phyloP scores from a whole-genome alignment of 345 rosid genomes.

The Syzygium jambos region DNA sequence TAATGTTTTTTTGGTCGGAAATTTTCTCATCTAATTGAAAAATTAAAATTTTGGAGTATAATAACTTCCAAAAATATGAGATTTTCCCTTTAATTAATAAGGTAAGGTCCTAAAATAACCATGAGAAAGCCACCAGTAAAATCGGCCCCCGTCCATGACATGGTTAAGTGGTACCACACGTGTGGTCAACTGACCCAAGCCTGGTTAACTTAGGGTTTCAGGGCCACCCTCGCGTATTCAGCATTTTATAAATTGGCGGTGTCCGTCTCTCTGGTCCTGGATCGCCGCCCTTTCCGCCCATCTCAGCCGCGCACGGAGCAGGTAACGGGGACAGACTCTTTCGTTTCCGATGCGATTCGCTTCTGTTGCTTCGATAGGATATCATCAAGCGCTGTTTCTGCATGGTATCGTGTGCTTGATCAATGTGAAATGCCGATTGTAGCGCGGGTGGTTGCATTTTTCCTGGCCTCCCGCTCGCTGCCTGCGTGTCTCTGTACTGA shows the following conservation, averaged over 20 bases:
- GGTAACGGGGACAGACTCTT: neutral
- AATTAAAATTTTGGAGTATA: neutral
- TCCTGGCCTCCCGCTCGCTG: neutral
- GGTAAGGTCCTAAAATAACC: neutral
- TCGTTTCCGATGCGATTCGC: neutral
- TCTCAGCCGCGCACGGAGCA: neutral
- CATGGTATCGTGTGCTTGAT: neutral
- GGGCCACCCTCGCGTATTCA: neutral
- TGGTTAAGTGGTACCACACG: neutral
- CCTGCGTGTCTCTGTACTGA: neutral
- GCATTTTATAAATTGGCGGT: neutral
- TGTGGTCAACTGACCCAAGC: neutral
- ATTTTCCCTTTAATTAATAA: neutral
- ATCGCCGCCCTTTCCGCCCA: neutral
- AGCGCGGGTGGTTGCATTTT: neutral
- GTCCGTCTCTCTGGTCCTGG: neutral
- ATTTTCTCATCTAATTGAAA: neutral
- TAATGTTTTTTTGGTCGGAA: no score
- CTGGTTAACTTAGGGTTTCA: neutral
- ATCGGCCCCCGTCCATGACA: neutral
- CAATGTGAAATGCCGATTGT: neutral
- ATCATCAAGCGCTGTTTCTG: neutral
- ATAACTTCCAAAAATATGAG: neutral
- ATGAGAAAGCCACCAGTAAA: neutral
- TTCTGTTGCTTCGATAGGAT: neutral